Evolutionary conservation across 768 basidiomycete species (phyloP).

Genomic region (Russula ochroleuca): DNA sequence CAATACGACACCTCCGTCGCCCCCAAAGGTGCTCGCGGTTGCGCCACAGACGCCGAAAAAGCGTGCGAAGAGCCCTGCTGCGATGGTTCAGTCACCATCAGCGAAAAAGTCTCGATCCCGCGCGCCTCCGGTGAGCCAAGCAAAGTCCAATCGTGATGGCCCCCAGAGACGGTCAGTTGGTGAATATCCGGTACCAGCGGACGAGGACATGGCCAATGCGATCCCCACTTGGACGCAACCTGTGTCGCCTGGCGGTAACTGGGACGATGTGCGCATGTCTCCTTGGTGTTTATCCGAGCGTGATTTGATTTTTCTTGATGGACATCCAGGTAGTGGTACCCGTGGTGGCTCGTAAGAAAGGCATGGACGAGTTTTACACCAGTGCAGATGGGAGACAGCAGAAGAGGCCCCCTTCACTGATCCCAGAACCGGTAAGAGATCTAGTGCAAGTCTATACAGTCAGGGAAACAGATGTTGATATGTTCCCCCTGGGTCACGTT

Average conservation of each 20-base stretch:
- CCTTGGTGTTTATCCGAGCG: slow-evolving; percentile 20
- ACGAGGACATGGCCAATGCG: slow-evolving; percentile 60
- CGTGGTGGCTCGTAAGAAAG: slow-evolving; percentile 79
- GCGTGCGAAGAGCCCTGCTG: slow-evolving; percentile 46
- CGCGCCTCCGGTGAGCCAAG: slow-evolving; percentile 37
- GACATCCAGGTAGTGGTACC: slow-evolving; percentile 67
- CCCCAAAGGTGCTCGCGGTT: slow-evolving; percentile 16
- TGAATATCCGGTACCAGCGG: slow-evolving; percentile 59
- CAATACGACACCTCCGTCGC: slow-evolving; percentile 21
- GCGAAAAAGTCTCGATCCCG: slow-evolving; percentile 39
- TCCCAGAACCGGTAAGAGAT: slow-evolving; percentile 55
- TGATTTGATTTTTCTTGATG: not conserved
- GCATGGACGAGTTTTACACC: slow-evolving; percentile 66
- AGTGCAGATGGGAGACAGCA: slow-evolving; percentile 63
- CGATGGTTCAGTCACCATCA: slow-evolving; percentile 36
- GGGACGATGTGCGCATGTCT: slow-evolving; percentile 66
- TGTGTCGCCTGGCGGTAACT: slow-evolving; percentile 61
- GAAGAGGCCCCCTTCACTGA: slow-evolving; percentile 38
- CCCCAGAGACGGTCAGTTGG: slow-evolving; percentile 56
- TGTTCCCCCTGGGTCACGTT: not conserved
- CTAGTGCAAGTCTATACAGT: not conserved
- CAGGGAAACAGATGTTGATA: not conserved
- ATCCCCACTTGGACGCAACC: slow-evolving; percentile 84
- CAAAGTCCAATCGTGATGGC: slow-evolving; percentile 36
- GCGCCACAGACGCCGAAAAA: slow-evolving; percentile 36